Evolutionary conservation across 2,329 filamentous ascomycete genomes (phyloP), one percentile per base, ranked within the genome.

Genomic region (Aspergillus flavus): DNA sequence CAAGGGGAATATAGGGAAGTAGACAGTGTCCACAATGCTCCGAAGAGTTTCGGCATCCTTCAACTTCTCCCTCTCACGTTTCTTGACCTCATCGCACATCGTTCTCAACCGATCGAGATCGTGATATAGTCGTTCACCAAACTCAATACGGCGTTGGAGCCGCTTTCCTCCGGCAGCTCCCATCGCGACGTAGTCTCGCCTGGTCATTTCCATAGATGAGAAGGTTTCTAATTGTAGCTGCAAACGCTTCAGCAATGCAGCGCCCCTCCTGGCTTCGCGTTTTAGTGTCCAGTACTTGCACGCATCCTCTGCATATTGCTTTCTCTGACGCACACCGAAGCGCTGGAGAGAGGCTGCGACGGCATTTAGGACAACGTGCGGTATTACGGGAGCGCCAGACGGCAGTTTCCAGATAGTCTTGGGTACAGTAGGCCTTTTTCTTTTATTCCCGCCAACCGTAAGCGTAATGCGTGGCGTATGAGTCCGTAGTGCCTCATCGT

Each of bases 251-350:
- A 99, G 85, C 61, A 99, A 83, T 4, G 95, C 93, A 34, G 95
- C 95, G 54, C 95, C 95, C 63, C 95, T 87, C 39, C 95, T 89
- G 65, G 94, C 92, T 77, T 99, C 95, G 61, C 95, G 88, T 81
- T 99, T 99, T 66, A 99, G 79, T 0, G 95, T 98, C 95, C 95
- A 99, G 79, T 98, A 99, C 70, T 93, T 93, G 80, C 94, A 98
- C 2, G 92, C 92, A 77, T 97, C 94, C 62, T 93, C 90, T 2
- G 96, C 89, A 76, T 93, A 99, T 64, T 97, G 94, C 74, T 96
- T 97, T 58, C 93, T 88, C 75, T 95, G 96, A 34, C 91, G 88
- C 41, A 92, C 84, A n/a, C 87, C 87, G 75, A 98, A 98, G 55
- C 92, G 89, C 66, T 90, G 87, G 39, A 99, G 84, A 0, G 94